Percentiles rank a stretch among this genome's conserved stretches.
Evolutionary conservation across 1,139 yeast genomes (phyloP).

Genomic region (Meyerozyma sp.): DNA sequence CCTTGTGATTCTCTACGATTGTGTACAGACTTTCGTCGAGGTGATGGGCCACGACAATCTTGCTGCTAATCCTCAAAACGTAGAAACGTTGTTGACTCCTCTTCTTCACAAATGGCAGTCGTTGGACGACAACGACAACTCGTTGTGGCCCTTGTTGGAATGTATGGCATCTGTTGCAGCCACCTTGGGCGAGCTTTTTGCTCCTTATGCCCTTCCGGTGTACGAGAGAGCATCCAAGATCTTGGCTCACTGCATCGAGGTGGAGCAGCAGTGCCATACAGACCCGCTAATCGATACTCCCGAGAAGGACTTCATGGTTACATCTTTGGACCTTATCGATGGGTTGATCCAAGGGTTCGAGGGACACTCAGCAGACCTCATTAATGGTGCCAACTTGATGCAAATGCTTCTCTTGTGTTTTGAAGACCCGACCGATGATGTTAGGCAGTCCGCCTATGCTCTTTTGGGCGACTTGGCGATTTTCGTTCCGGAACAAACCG

Average conservation of each 20-base stretch:
- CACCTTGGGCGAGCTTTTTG: slow-evolving; percentile 74
- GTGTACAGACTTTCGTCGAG: slow-evolving; percentile 88
- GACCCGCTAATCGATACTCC: slow-evolving; percentile 74
- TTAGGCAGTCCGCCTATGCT: slow-evolving; percentile 89
- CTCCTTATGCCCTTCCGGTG: slow-evolving; percentile 88
- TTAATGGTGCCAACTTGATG: slow-evolving; percentile 47
- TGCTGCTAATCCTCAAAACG: slow-evolving; percentile 49
- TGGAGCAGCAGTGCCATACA: slow-evolving; percentile 58
- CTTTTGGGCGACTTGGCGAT: slow-evolving; percentile 83
- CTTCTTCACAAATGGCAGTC: slow-evolving; percentile 73
- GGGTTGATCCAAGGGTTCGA: slow-evolving; percentile 91
- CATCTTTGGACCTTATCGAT: slow-evolving; percentile 84
- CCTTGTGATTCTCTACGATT: slow-evolving; percentile 76
- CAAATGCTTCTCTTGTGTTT: slow-evolving; percentile 65
- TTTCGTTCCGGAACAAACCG: slow-evolving; percentile 46
- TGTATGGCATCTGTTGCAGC: slow-evolving; percentile 92
- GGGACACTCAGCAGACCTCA: slow-evolving; percentile 52
- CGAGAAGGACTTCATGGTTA: slow-evolving; percentile 85
- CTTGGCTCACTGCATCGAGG: slow-evolving; percentile 59
- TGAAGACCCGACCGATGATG: slow-evolving; percentile 76
- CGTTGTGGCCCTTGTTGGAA: slow-evolving; percentile 86
- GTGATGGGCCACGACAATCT: slow-evolving; percentile 56
- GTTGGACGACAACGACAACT: slow-evolving; percentile 71
- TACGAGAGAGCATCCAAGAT: slow-evolving; percentile 74
- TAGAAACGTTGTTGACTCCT: slow-evolving; percentile 70